Evolutionary conservation across 176 grass and related monocot species (phyloP).

Genomic region (Carex scoparia): DNA sequence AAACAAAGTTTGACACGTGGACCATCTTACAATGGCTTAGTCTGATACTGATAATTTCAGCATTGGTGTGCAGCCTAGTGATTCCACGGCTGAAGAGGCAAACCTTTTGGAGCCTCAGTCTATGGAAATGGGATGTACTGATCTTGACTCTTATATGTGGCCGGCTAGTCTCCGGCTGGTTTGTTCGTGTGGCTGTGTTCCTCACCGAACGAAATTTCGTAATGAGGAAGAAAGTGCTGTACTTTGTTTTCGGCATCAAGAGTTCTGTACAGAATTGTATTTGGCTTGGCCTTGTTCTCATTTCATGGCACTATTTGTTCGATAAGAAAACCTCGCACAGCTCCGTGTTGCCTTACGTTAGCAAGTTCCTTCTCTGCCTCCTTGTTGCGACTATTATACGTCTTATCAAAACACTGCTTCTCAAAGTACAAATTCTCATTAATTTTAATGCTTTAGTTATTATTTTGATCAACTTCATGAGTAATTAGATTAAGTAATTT

Average conservation of each 20-base stretch:
- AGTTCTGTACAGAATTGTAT: conserved; percentile 72
- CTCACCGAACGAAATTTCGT: conserved; percentile 80
- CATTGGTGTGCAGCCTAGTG: conserved; percentile 57
- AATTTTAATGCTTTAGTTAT: not conserved
- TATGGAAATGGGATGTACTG: conserved; percentile 95
- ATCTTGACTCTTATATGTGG: conserved; percentile 84
- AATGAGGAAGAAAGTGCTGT: conserved; percentile 78
- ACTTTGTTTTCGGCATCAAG: conserved; percentile 94
- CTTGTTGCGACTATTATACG: conserved; percentile 63
- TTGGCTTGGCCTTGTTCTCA: conserved; percentile 80
- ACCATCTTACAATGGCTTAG: conserved; percentile 64
- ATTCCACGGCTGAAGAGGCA: conserved; percentile 32
- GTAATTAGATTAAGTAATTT: not conserved
- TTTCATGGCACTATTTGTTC: conserved; percentile 71
- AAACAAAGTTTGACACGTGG: conserved; percentile 37
- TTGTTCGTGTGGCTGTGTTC: conserved; percentile 70
- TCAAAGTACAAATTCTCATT: conserved; percentile 47
- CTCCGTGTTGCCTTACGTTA: conserved; percentile 60
- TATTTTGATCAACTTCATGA: not conserved
- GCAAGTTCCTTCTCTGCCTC: conserved; percentile 78
- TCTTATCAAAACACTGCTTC: conserved; percentile 75
- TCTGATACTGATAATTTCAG: conserved; percentile 72
- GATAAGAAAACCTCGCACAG: conserved; percentile 46
- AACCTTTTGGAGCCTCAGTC: conserved; percentile 53
- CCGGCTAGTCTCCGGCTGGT: conserved; percentile 83